Evolutionary conservation across 257 asterid species (phyloP).

Genomic region (Rhazya stricta): DNA sequence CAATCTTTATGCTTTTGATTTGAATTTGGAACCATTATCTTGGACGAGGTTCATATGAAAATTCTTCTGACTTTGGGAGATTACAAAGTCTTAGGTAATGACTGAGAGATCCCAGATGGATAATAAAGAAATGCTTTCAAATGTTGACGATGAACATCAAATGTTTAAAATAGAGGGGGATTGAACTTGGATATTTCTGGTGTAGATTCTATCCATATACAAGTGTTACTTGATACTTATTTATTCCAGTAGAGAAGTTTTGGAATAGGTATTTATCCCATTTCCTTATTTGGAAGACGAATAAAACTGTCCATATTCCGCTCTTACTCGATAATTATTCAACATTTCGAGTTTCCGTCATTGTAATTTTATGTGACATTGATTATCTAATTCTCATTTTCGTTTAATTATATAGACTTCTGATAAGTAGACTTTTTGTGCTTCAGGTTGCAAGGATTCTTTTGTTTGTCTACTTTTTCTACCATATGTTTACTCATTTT

Average conservation of each 20-base stretch:
- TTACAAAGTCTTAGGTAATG: neutral
- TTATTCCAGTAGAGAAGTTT: neutral
- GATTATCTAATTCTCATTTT: neutral
- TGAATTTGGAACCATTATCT: neutral
- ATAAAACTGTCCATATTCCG: neutral
- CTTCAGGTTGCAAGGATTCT: slow-evolving; percentile 80
- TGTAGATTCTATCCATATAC: neutral
- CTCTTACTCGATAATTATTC: no score
- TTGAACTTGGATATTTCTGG: neutral
- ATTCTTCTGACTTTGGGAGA: neutral
- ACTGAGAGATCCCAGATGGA: no score
- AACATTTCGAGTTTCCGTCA: neutral
- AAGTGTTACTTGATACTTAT: no score
- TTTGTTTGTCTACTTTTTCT: slow-evolving; percentile 61
- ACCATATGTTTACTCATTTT: slow-evolving; percentile 72
- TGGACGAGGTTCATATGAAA: neutral
- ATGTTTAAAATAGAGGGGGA: neutral
- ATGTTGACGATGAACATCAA: neutral
- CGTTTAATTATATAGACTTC: slow-evolving; percentile 4
- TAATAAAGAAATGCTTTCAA: neutral
- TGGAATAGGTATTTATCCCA: neutral
- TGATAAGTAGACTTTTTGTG: slow-evolving; percentile 5
- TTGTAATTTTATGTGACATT: neutral
- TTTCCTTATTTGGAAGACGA: neutral
- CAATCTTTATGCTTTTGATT: neutral